phyloP scores from a whole-genome alignment of 1,139 yeast genomes.

The Cylindricascospora bacillispora region DNA sequence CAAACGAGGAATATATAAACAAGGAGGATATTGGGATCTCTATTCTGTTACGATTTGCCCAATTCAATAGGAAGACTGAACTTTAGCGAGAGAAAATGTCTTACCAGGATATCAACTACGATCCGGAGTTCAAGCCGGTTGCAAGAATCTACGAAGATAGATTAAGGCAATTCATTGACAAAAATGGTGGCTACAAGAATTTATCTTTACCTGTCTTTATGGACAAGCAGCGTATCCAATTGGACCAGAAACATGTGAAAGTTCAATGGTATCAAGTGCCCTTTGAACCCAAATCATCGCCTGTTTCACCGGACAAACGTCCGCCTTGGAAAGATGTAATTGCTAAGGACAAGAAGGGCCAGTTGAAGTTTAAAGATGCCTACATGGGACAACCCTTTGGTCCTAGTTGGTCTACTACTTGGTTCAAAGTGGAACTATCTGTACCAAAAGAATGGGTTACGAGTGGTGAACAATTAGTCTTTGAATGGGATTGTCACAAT shows the following conservation, averaged over 20 bases:
- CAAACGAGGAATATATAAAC: no score
- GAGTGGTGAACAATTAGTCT: constrained; percentile 38
- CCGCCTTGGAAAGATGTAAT: constrained; percentile 69
- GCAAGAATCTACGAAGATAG: constrained; percentile 68
- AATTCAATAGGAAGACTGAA: no score
- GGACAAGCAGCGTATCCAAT: constrained; percentile 39
- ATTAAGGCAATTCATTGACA: constrained; percentile 65
- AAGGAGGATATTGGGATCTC: no score
- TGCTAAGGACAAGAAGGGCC: constrained; percentile 23
- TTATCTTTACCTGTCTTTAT: constrained; percentile 77
- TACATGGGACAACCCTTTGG: constrained; percentile 71
- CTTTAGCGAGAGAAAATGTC: no score
- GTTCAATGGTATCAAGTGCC: constrained; percentile 25
- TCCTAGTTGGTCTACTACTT: constrained; percentile 93
- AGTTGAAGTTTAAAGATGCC: constrained; percentile 35
- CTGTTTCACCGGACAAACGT: constrained; percentile 32
- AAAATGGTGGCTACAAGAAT: constrained; percentile 54
- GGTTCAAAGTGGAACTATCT: constrained; percentile 62
- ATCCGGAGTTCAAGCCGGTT: constrained; percentile 75
- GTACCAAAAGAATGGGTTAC: constrained; percentile 51
- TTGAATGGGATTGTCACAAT: constrained; percentile 79
- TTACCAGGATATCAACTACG: constrained; percentile 32
- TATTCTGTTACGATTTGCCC: no score
- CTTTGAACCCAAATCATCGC: constrained; percentile 21
- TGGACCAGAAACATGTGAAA: constrained; percentile 18